phyloP scores from a whole-genome alignment of 305 asterid species.

The Solanum chacoense region DNA sequence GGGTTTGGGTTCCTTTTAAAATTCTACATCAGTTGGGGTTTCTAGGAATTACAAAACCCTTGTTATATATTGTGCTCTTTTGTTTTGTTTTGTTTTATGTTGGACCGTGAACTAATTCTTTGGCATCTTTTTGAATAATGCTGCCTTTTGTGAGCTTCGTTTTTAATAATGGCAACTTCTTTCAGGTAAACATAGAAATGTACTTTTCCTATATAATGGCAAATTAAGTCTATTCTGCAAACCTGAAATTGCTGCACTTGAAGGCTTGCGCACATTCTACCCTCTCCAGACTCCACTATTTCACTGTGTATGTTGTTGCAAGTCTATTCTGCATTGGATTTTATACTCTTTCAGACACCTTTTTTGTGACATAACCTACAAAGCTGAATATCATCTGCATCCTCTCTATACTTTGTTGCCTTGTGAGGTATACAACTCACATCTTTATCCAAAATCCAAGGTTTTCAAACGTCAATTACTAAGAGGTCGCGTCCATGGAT shows the following conservation, averaged over 20 bases:
- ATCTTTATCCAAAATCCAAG: background rate
- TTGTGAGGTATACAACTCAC: background rate
- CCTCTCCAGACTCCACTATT: background rate
- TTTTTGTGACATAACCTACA: background rate
- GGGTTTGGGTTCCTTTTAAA: slow-evolving; percentile 2
- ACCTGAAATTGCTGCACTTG: background rate
- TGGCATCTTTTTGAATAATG: background rate
- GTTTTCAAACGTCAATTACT: background rate
- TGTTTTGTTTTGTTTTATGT: background rate
- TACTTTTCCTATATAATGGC: background rate
- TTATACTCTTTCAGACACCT: background rate
- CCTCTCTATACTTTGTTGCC: background rate
- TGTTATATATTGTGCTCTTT: background rate
- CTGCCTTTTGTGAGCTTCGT: background rate
- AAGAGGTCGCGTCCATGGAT: background rate
- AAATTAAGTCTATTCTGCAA: background rate
- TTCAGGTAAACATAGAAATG: background rate
- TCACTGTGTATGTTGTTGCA: background rate
- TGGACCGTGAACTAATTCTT: background rate
- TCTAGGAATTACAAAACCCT: background rate
- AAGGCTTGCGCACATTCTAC: background rate
- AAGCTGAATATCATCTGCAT: background rate
- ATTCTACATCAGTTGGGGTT: background rate
- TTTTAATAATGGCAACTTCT: background rate
- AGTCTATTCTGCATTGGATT: background rate